Conservation (phyloP, 257 asterid species). For the Primulina tabacum region DNA sequence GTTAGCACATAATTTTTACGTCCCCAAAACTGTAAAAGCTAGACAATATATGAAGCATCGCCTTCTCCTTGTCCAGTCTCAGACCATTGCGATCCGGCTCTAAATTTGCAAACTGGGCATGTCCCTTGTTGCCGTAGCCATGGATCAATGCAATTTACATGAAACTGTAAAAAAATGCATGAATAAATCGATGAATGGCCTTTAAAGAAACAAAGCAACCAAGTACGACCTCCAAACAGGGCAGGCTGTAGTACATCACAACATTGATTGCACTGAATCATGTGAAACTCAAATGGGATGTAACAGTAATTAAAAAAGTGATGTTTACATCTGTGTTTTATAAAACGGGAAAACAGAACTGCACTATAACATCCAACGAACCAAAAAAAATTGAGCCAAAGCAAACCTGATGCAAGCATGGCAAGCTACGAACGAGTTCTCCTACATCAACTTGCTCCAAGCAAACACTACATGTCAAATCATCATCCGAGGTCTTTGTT, state of each 20-base stretch:
- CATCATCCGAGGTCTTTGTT: constrained; percentile 60
- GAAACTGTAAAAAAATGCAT: constrained; percentile 57
- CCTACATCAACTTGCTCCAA: constrained; percentile 93
- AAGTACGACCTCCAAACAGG: too few relatives aligned
- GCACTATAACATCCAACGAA: constrained; percentile 4
- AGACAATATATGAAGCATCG: constrained; percentile 60
- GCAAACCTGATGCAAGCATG: constrained; percentile 95
- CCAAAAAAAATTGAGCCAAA: background rate
- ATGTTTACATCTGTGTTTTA: background rate
- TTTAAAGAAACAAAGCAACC: background rate
- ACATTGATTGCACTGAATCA: background rate
- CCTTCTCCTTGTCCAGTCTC: constrained; percentile 47
- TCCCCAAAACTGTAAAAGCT: constrained; percentile 19
- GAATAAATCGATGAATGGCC: background rate
- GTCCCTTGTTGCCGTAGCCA: constrained; percentile 99
- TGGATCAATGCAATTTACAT: constrained; percentile 92
- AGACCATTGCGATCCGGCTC: constrained; percentile 73
- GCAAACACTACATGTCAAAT: constrained; percentile 95
- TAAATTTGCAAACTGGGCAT: constrained; percentile 92
- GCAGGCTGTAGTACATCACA: background rate
- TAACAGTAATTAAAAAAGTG: too few relatives aligned
- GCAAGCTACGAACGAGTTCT: constrained; percentile 91
- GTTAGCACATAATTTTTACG: background rate
- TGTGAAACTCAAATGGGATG: too few relatives aligned
- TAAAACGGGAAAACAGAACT: background rate